Evolutionary conservation across 805 yeast genomes (phyloP).

Genomic region (Groenewaldozyma salmanticensis): DNA sequence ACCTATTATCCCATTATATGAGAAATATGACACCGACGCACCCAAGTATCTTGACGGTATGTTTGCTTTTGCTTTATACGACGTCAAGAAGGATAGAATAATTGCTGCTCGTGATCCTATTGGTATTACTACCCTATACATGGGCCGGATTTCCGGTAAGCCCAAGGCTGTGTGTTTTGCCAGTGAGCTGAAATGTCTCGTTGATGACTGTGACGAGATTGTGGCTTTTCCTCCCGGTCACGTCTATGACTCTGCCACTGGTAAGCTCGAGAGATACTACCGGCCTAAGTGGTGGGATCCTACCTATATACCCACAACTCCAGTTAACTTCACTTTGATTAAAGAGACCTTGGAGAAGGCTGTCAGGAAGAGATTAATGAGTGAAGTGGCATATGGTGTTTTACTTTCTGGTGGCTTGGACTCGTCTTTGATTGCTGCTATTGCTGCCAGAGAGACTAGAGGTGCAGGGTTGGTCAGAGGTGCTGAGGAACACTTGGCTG

Average conservation of each 20-base stretch:
- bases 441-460: conserved; percentile 92
- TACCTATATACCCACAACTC: conserved; percentile 58
- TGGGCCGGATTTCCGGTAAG: conserved; percentile 64
- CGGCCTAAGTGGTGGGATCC: conserved; percentile 94
- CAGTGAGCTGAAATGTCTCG: conserved; percentile 86
- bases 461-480: conserved; percentile 58
- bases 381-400: conserved; percentile 99
- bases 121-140: conserved; percentile 92
- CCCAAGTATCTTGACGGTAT: conserved; percentile 94
- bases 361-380: conserved; percentile 98
- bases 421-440: conserved; percentile 90
- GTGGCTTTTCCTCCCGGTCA: conserved; percentile 98
- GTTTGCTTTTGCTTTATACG: conserved; percentile 93
- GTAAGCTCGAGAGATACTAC: conserved; percentile 77
- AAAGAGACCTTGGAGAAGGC: conserved; percentile 84
- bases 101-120: conserved; percentile 98
- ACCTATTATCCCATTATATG: conserved; percentile 87
- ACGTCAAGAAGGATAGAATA: conserved; percentile 72
- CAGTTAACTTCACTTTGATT: conserved; percentile 60
- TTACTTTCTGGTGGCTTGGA: conserved; percentile 95
- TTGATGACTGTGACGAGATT: conserved; percentile 90
- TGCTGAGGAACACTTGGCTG: conserved; percentile 60
- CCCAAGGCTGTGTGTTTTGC: conserved; percentile 85
- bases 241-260: conserved; percentile 86
- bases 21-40: conserved; percentile 80